Evolutionary conservation across 1,284 basidiomycete species (phyloP), one percentile per base, ranked within the genome.

Genomic region (Puccinia brachypodii): DNA sequence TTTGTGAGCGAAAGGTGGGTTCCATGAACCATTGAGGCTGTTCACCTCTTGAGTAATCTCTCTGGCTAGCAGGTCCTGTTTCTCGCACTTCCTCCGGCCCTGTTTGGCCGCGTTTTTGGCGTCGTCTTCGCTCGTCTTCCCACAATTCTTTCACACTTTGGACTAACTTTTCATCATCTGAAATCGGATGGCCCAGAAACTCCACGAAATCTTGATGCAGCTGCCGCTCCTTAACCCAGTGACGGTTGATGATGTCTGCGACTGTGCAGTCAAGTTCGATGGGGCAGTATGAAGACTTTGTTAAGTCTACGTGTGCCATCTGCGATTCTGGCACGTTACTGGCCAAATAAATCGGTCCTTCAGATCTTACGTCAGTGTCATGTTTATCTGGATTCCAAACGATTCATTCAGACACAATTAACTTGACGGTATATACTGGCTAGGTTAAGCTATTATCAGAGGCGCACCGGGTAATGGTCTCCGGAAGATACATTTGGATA

Each of bases 141-240:
- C 96, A 99, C 0, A 99, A 89, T 86, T 97, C 96, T 77, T 92
- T 91, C 76, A 98, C 92, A 84, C 94, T 92, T 38, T 92, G 89
- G 0, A 99, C 93, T 33, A 97, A 90, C 73, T 94, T 94, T 83
- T 94, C 93, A 19, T 89, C 86, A 2, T 91, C 89, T 66, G 81
- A 66, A 13, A 25, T 88, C 84, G 82, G 88, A 85, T 40, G 89
- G 86, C 79, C 89, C 86, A 84, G 91, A 88, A 85, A 92, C 90
- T 89, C 88, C 78, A 89, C 85, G 72, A 94, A 90, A 83, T 90
- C 90, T 86, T 93, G 90, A 84, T 96, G 94, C 0, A 96, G 85
- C 81, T 91, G 89, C 58, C 95, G 91, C 7, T 92, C 88, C 31
- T 88, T 85, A 40, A 97, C 88, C 36, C 87, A 88, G 82, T 89